These are phyloP conservation scores for Wallacemonas sp. DNA, from an alignment of 208 protist genomes.

Conservation along the genomic window DNA sequence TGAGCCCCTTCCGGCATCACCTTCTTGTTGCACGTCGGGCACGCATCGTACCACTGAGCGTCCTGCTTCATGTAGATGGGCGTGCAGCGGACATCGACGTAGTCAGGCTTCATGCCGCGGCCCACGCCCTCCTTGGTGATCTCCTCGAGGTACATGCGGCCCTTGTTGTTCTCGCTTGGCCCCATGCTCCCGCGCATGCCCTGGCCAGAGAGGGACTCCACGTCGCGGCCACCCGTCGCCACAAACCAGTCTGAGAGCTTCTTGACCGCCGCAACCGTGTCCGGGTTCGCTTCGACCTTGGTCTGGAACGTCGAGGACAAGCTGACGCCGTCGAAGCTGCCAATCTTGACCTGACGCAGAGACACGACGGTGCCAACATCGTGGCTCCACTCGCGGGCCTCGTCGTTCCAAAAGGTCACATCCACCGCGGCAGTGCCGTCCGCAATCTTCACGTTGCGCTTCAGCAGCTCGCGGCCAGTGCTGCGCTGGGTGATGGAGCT, in stretches of 20 bases:
- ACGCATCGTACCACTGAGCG: slow-evolving; percentile 90
- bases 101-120: slow-evolving; percentile 79
- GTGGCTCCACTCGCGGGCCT: slow-evolving; percentile 71
- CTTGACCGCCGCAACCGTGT: slow-evolving; percentile 75
- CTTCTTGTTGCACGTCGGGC: slow-evolving; percentile 92
- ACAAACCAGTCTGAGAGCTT: slow-evolving; percentile 86
- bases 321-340: slow-evolving; percentile 85
- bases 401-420: slow-evolving; percentile 90
- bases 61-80: slow-evolving; percentile 92
- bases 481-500: slow-evolving; percentile 78
- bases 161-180: slow-evolving; percentile 61
- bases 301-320: slow-evolving; percentile 84
- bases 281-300: slow-evolving; percentile 79
- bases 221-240: slow-evolving; percentile 78
- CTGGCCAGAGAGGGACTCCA: slow-evolving; percentile 69
- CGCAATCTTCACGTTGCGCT: slow-evolving; percentile 78
- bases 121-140: slow-evolving; percentile 77
- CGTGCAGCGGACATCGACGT: slow-evolving; percentile 86
- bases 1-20: slow-evolving; percentile 79
- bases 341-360: slow-evolving; percentile 81
- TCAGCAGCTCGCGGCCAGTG: slow-evolving; percentile 78
- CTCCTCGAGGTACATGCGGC: slow-evolving; percentile 86
- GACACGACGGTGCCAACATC: slow-evolving; percentile 74
- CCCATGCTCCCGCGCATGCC: slow-evolving; percentile 29
- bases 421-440: slow-evolving; percentile 84